Evolutionary conservation across 495 filamentous ascomycete species (phyloP).

Genomic region (Tuber borchii): DNA sequence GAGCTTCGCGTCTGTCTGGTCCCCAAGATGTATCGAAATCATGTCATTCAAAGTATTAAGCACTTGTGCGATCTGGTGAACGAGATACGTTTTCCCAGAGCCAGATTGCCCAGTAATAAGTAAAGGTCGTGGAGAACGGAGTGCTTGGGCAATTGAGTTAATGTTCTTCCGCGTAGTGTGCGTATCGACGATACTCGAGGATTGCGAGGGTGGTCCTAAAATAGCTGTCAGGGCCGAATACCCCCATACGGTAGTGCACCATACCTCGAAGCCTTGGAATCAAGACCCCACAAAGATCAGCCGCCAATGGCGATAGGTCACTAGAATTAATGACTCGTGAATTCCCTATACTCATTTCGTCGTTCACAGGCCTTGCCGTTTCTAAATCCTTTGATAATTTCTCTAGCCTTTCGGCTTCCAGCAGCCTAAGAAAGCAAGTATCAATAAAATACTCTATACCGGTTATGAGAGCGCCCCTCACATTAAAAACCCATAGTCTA

Average conservation of each 20-base stretch:
- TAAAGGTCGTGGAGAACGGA: conserved; percentile 62
- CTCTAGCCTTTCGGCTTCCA: conserved; percentile 65
- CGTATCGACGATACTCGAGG: conserved; percentile 62
- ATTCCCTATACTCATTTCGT: conserved; percentile 33
- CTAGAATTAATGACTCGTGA: conserved; percentile 43
- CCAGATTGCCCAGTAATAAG: conserved; percentile 78
- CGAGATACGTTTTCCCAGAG: conserved; percentile 79
- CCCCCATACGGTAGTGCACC: conserved; percentile 9
- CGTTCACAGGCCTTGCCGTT: conserved; percentile 43
- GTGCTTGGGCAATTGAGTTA: conserved; percentile 56
- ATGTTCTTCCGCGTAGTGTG: conserved; percentile 64
- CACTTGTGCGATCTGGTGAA: conserved; percentile 72
- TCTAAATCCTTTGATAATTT: conserved; percentile 45
- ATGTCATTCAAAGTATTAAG: conserved; percentile 67
- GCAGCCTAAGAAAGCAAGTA: conserved; percentile 41
- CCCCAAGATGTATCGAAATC: conserved; percentile 89
- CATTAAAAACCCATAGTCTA: conserved; percentile 76
- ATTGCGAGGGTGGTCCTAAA: conserved; percentile 47
- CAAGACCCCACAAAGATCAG: conserved; percentile 47
- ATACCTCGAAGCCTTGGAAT: conserved; percentile 36
- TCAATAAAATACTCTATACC: conserved; percentile 6
- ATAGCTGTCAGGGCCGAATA: conserved; percentile 58
- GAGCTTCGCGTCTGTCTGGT: conserved; percentile 94
- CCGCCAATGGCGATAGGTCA: conserved; percentile 50
- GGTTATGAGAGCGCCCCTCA: conserved; percentile 7